These are phyloP conservation scores for Trichosporon asahii DNA, from an alignment of 1,284 basidiomycete species.

Conservation along the genomic window DNA sequence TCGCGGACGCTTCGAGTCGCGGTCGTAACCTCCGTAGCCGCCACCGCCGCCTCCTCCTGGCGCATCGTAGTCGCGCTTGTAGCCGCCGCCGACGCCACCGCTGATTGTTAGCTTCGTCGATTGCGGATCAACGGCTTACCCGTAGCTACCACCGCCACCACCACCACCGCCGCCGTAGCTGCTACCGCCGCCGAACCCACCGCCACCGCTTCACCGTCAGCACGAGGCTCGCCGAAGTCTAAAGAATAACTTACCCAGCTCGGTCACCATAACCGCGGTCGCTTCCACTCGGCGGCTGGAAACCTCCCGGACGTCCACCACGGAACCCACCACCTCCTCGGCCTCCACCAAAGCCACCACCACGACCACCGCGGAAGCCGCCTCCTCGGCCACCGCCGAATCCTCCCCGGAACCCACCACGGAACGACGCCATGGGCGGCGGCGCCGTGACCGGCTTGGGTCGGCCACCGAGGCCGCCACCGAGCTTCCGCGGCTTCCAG, in stretches of 20 bases:
- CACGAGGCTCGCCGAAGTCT: too few relatives aligned
- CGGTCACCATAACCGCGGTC: slow-evolving; percentile 23
- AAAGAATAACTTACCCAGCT: neutral
- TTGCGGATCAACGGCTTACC: slow-evolving; percentile 14
- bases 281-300: slow-evolving; percentile 24
- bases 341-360: slow-evolving; percentile 26
- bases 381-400: slow-evolving; percentile 34
- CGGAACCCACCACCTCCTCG: slow-evolving; percentile 27
- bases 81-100: slow-evolving; percentile 29
- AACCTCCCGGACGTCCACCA: slow-evolving; percentile 28
- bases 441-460: slow-evolving; percentile 66
- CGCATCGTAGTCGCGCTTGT: slow-evolving; percentile 43
- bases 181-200: slow-evolving; percentile 29
- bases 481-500: slow-evolving; percentile 94
- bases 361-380: slow-evolving; percentile 32
- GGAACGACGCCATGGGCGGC: slow-evolving; percentile 21
- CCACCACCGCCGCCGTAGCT: slow-evolving; percentile 33
- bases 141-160: slow-evolving; percentile 31
- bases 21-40: slow-evolving; percentile 69
- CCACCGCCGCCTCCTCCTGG: slow-evolving; percentile 49
- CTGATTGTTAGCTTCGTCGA: neutral
- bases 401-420: slow-evolving; percentile 31
- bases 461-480: slow-evolving; percentile 89
- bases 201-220: slow-evolving; percentile 9
- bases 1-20: slow-evolving; percentile 72